A percentile compares a stretch with the other conserved stretches of the same genome.
Conservation (phyloP, 495 filamentous ascomycete genomes). For the Glonium stellatum region DNA sequence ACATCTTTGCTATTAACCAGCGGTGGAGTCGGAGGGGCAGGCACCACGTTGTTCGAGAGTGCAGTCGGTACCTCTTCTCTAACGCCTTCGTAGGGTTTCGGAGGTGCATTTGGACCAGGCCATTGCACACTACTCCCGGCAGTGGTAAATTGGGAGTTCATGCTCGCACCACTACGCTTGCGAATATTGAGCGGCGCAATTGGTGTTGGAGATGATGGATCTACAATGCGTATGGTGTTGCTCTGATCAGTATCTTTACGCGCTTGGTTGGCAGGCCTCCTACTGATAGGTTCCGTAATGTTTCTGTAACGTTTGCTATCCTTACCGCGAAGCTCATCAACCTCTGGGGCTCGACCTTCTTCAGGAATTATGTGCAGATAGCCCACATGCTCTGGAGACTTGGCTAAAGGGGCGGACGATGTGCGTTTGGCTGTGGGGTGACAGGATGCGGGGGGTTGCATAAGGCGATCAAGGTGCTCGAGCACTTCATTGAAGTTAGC, state of each 20-base stretch:
- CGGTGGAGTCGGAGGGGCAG: not conserved
- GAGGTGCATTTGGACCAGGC: conserved; percentile 5
- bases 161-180: conserved; percentile 34
- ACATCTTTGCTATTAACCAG: conserved; percentile 12
- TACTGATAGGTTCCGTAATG: conserved; percentile 33
- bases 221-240: conserved; percentile 34
- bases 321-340: conserved; percentile 22
- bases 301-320: conserved; percentile 31
- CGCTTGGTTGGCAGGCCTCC: conserved; percentile 17
- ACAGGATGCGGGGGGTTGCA: conserved; percentile 22
- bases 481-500: conserved; percentile 53
- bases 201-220: conserved; percentile 28
- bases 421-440: conserved; percentile 34
- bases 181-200: conserved; percentile 39
- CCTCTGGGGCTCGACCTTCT: conserved; percentile 29
- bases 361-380: conserved; percentile 37
- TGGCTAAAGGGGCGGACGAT: conserved; percentile 47
- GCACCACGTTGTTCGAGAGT: not conserved
- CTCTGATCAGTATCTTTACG: conserved; percentile 22
- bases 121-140: conserved; percentile 6
- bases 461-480: conserved; percentile 54
- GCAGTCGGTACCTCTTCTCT: conserved; percentile 8
- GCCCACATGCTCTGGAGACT: conserved; percentile 23
- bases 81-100: conserved; percentile 11
- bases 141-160: conserved; percentile 12